These are phyloP conservation scores for Kuraishia capsulata DNA, from an alignment of 805 yeast genomes.

Conservation along the genomic window DNA sequence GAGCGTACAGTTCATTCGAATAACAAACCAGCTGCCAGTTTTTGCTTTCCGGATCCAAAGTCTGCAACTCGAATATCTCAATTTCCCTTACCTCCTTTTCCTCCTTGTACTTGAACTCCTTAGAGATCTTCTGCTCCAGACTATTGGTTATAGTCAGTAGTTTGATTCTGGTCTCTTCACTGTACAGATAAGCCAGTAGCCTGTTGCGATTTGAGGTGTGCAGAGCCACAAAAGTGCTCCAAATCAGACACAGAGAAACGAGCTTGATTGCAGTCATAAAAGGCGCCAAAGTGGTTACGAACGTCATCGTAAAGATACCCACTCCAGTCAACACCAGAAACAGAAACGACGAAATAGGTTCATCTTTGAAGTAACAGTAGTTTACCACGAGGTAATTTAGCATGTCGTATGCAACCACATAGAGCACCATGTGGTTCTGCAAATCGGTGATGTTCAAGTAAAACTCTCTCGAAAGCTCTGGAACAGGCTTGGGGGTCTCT, in stretches of 20 bases:
- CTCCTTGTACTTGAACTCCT: conserved; percentile 20
- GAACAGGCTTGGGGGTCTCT: conserved; percentile 58
- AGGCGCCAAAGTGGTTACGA: conserved; percentile 8
- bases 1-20: conserved; percentile 42
- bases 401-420: conserved; percentile 54
- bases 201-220: conserved; percentile 48
- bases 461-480: conserved; percentile 74
- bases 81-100: conserved; percentile 36
- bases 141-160: conserved; percentile 38
- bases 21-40: conserved; percentile 62
- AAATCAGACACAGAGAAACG: conserved; percentile 28
- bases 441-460: conserved; percentile 71
- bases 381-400: conserved; percentile 37
- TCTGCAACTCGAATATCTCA: conserved; percentile 64
- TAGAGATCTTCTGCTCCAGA: conserved; percentile 27
- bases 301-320: conserved; percentile 19
- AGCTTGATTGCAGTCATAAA: conserved; percentile 20
- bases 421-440: conserved; percentile 70
- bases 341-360: conserved; percentile 43
- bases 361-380: conserved; percentile 58
- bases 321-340: conserved; percentile 30
- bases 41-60: conserved; percentile 33
- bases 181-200: conserved; percentile 37
- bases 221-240: conserved; percentile 34
- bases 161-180: conserved; percentile 57